phyloP scores from a whole-genome alignment of 2,329 filamentous ascomycete species.

The Trichoderma cornu-damae region DNA sequence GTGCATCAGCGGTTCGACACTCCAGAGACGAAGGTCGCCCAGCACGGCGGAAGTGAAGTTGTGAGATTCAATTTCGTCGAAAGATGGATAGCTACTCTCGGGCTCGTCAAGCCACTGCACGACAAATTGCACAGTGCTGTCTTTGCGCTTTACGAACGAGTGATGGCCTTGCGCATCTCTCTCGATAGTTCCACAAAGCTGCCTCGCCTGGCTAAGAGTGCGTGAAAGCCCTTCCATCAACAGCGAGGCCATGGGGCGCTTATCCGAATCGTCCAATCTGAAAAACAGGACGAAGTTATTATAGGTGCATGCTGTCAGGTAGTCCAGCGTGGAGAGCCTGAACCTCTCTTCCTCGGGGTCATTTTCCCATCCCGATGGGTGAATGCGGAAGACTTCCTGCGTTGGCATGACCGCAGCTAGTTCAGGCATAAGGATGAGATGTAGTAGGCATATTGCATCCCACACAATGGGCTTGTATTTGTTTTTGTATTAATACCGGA shows the following conservation, averaged over 20 bases:
- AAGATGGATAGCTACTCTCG: background rate
- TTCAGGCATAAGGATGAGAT: too few relatives aligned
- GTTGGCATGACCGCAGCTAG: too few relatives aligned
- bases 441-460: too few relatives aligned
- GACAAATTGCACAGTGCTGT: background rate
- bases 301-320: background rate
- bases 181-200: background rate
- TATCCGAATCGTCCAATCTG: background rate
- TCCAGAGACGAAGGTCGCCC: background rate
- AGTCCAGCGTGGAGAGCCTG: background rate
- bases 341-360: background rate
- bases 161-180: background rate
- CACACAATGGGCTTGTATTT: too few relatives aligned
- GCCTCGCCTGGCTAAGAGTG: background rate
- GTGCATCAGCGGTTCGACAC: background rate
- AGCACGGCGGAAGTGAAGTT: background rate
- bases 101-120: background rate
- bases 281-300: background rate
- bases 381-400: background rate
- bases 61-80: background rate
- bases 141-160: background rate
- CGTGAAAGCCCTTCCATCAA: background rate
- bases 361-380: background rate
- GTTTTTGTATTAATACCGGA: too few relatives aligned
- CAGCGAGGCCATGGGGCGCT: background rate